Evolutionary conservation across 83 land plant genomes (phyloP).

Genomic region (Picea abies): DNA sequence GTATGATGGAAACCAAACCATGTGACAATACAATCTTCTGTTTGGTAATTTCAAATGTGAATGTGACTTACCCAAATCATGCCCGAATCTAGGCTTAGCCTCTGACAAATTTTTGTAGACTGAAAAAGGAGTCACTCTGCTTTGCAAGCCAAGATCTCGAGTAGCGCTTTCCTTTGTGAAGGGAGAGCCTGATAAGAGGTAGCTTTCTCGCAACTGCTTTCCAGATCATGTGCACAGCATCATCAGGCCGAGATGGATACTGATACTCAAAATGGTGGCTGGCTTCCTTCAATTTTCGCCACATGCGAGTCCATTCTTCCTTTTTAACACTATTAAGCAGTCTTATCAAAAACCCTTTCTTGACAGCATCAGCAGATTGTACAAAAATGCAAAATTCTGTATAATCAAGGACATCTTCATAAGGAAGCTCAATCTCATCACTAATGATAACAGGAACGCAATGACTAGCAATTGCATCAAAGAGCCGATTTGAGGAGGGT

Average conservation of each 20-base stretch:
- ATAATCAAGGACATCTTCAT: conserved; percentile 65
- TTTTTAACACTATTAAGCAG: conserved; percentile 35
- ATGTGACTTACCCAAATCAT: background rate
- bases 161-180: conserved; percentile 22
- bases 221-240: conserved; percentile 81
- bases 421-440: conserved; percentile 73
- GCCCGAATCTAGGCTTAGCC: background rate
- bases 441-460: conserved; percentile 75
- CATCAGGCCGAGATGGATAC: conserved; percentile 54
- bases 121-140: conserved; percentile 5
- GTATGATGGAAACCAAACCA: background rate
- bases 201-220: conserved; percentile 58
- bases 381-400: conserved; percentile 63
- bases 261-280: conserved; percentile 54
- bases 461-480: conserved; percentile 78
- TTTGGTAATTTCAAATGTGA: background rate
- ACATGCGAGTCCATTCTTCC: conserved; percentile 64
- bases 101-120: background rate
- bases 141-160: conserved; percentile 15
- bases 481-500: conserved; percentile 76
- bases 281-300: conserved; percentile 47
- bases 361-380: conserved; percentile 43
- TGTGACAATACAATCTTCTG: background rate
- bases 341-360: conserved; percentile 42
- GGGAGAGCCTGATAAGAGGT: conserved; percentile 23